Evolutionary conservation across 495 filamentous ascomycete genomes (phyloP), one percentile per base, ranked within the genome.

Genomic region (Xylaria castorea): DNA sequence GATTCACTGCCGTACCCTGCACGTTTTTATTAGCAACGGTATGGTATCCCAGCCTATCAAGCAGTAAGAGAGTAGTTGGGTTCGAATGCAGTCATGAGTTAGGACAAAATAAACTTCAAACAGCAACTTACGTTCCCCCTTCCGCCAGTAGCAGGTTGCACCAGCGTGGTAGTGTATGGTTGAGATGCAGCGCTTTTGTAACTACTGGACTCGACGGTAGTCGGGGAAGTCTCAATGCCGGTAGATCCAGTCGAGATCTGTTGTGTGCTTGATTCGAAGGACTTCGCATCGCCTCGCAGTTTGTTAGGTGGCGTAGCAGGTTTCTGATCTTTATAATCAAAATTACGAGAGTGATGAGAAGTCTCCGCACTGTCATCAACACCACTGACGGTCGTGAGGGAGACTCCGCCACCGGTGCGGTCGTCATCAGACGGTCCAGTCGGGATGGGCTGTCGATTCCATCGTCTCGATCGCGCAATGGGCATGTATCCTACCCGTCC

Each of bases 361-460:
- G 22, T 11, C 11, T 8, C 16, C 0, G 14, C n/a, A 16, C 42
- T 36, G 5, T 62, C 42, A 5, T 9, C 25, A 16, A 18, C 0
- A 4, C 30, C 30, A 22, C 55, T 70, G 4, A 8, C 18, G 22
- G 42, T 30, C 32, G 57, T 70, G 11, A 70, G 68, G 5, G 55
- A 62, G 9, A 62, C 68, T 12, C 68, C 68, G 7, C 68, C 68
- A 3, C 68, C 68, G 18, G 32, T 36, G 22, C 55, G 40, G 20
- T 57, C 55, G 25, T 70, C 68, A 5, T 70, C 68, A 7, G 68
- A 70, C 27, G 42, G 11, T n/a, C 40, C 68, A 5, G 40, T 61
- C 16, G 55, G 40, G 2, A 62, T 27, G 8, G 68, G 68, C 8
- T 34, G 25, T 40, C 57, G 32, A 20, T 62, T 61, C 68, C 68